Conservation (phyloP, 495 filamentous ascomycete species). For the Coniosporium apollinis region DNA sequence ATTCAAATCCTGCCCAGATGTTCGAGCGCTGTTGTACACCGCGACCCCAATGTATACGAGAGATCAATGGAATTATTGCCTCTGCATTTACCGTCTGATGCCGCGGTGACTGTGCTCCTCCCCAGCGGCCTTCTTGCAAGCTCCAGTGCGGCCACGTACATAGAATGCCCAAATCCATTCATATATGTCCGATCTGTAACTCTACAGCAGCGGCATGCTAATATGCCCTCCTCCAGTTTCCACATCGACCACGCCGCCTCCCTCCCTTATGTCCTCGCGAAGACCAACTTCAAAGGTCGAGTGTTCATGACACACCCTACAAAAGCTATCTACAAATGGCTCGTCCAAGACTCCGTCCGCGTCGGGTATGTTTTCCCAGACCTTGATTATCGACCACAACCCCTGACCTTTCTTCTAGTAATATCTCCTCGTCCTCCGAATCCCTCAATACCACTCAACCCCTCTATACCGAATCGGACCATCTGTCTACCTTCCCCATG, state of each 20-base stretch:
- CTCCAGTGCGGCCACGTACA: too few species aligned
- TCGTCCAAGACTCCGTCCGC: constrained; percentile 89
- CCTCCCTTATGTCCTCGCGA: constrained; percentile 88
- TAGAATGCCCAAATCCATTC: too few species aligned
- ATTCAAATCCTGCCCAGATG: too few species aligned
- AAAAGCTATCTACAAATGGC: constrained; percentile 98
- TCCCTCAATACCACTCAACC: constrained; percentile 38
- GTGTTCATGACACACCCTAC: constrained; percentile 99
- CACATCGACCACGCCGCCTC: constrained; percentile 95
- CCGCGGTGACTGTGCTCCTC: neutral
- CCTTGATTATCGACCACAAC: neutral
- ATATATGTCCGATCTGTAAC: too few species aligned
- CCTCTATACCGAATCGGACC: constrained; percentile 87
- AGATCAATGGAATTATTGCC: constrained; percentile 5
- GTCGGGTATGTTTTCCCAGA: constrained; percentile 36
- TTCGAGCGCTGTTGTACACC: too few species aligned
- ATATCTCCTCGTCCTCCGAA: constrained; percentile 57
- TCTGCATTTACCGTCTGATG: constrained; percentile 1
- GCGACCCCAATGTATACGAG: too few species aligned
- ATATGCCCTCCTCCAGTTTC: too few species aligned
- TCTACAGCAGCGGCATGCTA: too few species aligned
- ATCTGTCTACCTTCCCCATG: constrained; percentile 73
- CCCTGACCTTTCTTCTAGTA: constrained; percentile 20
- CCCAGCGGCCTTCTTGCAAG: neutral
- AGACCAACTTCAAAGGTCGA: constrained; percentile 90